Evolutionary conservation across 179 eudicot genomes (phyloP), one percentile per base, ranked within the genome.

Genomic region (Vitellaria paradoxa): DNA sequence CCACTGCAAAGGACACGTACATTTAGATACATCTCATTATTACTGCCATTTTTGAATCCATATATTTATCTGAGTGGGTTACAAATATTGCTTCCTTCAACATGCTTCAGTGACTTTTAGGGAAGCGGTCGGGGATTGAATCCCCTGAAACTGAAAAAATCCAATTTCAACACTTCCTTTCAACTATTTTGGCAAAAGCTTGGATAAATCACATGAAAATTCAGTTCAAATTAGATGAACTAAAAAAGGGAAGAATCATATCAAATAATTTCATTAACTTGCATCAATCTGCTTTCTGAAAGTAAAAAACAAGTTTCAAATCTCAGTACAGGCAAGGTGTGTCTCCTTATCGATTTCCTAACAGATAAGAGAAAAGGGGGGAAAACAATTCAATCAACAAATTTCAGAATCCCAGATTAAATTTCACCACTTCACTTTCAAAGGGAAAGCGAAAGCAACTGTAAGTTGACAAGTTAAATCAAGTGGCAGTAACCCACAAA

Each of bases 1-100:
- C 99, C 97, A 95, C 99, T 95, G 83, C 76, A 87, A 72, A 81
- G 20, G 69, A 72, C 20, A 80, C 3, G 14, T 73, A 6, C 21
- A 55, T 9, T 65, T 7, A 72, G 10, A 64, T 49, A 62, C 23
- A 11, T 30, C 57, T 26, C 23, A 14, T 11, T 4, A 9, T 18
- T 14, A 13, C 5, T 42, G 40, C 15, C 46, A 37, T 46, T 14
- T 2, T 3, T 2, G 21, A 59, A 20, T 18, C 63, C 74, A 57
- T 23, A 21, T 15, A 9, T 24, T n/a, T 30, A 20, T 47, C 8
- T 30, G 37, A 30, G 37, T 2, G 2, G 55, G 55, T 12, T 12
- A 12, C 1, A 5, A 4, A 47, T 3, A n/a, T 63, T 63, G 26
- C 46, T 10, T 74, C 59, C 40, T 45, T 23, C 37, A 62, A 62